Percentiles rank a stretch among this genome's conserved stretches.
These are phyloP conservation scores for Akanthomyces lecanii DNA, from an alignment of 2,329 filamentous ascomycete species.

Conservation along the genomic window DNA sequence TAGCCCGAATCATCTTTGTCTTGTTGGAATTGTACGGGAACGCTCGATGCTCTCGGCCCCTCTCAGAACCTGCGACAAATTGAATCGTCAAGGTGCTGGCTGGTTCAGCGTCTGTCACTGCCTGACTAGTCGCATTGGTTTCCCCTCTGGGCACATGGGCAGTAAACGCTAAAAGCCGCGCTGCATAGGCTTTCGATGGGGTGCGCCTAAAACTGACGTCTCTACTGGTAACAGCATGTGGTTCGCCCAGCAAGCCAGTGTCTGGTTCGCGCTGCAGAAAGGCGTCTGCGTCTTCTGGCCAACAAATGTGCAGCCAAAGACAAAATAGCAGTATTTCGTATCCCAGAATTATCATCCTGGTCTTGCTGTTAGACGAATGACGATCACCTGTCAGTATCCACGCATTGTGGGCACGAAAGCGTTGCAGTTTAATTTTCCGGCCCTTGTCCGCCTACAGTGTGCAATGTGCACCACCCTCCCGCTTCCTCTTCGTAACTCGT, in stretches of 20 bases:
- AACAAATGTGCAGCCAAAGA: background rate
- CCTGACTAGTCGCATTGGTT: slow-evolving; percentile 9
- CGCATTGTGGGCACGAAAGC: background rate
- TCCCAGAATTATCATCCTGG: background rate
- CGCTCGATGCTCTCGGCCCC: background rate
- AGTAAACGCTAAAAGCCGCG: slow-evolving; percentile 5
- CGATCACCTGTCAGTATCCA: background rate
- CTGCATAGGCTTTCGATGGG: background rate
- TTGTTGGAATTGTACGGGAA: background rate
- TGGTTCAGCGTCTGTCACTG: background rate
- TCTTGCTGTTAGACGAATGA: background rate
- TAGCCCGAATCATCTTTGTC: background rate
- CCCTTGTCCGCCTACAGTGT: background rate
- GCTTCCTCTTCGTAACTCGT: background rate
- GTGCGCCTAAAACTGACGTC: background rate
- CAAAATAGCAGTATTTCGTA: background rate
- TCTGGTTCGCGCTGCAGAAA: slow-evolving; percentile 5
- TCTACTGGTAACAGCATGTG: background rate
- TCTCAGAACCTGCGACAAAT: background rate
- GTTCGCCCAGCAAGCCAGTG: slow-evolving; percentile 1
- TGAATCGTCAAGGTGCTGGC: background rate
- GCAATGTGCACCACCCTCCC: background rate
- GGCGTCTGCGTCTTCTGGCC: background rate
- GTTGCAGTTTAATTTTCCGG: background rate
- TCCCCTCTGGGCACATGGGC: background rate